Evolutionary conservation across 176 grass and related monocot species (phyloP), one percentile per base, ranked within the genome.

Genomic region (Aegilops longissima): DNA sequence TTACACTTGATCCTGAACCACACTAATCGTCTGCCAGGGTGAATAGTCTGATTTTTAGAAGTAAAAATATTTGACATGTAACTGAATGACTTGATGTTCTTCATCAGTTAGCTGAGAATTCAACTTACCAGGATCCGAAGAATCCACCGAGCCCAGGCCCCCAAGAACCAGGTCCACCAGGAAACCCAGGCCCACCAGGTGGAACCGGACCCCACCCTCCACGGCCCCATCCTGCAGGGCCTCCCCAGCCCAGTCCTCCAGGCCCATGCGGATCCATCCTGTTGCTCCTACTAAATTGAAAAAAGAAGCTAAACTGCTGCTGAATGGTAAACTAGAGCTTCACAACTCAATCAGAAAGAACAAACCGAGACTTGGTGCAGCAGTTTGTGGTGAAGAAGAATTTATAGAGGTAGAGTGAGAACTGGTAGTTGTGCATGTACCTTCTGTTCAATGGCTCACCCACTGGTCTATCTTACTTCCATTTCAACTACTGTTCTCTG

Each of bases 91-190:
- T 54, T 17, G 51, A 54, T 54, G 51, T 18, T 17, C 77, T 61
- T 12, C 51, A 54, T 54, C 1, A 17, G 51, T 6, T 59, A n/a
- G 68, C 30, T 42, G 20, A 76, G 10, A 1, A 27, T 61, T 66
- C 5, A 64, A 78, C 82, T 86, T 65, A 90, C 86, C 92, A 86
- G 10, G 88, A 86, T 3, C 82, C 86, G 3, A 93, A 8, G 42
- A 93, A 90, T 21, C 81, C 87, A 8, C 79, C 79, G 29, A 88
- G 21, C 49, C 51, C 71, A 70, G 68, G 58, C 13, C 89, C 80
- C 59, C 59, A 80, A n/a, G 36, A 65, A 74, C 88, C 83, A 54
- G 91, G 49, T 5, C 87, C 87, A 40, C 83, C 83, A 79, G 70
- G 78, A 13, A 47, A 47, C 12, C 88, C 83, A 52, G 91, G 49